These are phyloP conservation scores for Trametes meyenii DNA, from an alignment of 768 basidiomycete species.

Conservation along the genomic window DNA sequence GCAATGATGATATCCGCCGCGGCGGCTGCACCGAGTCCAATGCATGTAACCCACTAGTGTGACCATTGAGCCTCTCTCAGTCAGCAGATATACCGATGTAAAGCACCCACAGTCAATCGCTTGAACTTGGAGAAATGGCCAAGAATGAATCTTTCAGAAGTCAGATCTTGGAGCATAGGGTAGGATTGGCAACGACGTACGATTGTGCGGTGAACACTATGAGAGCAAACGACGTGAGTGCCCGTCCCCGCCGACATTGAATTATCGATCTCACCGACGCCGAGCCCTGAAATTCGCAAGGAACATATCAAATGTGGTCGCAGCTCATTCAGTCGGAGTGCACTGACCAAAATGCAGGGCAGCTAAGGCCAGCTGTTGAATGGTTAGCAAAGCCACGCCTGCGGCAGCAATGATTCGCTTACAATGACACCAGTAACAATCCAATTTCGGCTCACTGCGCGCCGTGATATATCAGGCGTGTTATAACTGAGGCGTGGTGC, in stretches of 20 bases:
- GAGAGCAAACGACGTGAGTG: neutral
- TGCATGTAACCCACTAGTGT: slow-evolving; percentile 52
- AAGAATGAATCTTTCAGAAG: slow-evolving; percentile 24
- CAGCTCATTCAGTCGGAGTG: neutral
- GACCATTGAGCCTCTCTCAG: slow-evolving; percentile 1
- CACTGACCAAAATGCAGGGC: slow-evolving; percentile 48
- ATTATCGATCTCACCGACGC: slow-evolving; percentile 25
- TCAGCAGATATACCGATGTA: neutral
- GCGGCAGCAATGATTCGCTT: slow-evolving; percentile 21
- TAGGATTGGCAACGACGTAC: slow-evolving; percentile 39
- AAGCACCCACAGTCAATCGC: slow-evolving; percentile 37
- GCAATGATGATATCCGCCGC: slow-evolving; percentile 54
- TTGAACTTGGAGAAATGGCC: slow-evolving; percentile 40
- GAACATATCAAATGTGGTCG: neutral
- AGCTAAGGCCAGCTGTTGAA: slow-evolving; percentile 41
- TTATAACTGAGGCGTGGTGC: neutral
- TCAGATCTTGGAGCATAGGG: too few species aligned
- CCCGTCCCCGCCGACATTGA: neutral
- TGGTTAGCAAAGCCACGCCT: neutral
- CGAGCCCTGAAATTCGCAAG: slow-evolving; percentile 17
- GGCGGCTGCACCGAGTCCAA: slow-evolving; percentile 49
- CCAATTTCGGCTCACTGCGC: slow-evolving; percentile 47
- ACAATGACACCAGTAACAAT: slow-evolving; percentile 48
- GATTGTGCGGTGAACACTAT: slow-evolving; percentile 51
- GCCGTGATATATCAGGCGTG: slow-evolving; percentile 2